A percentile compares a stretch with the other conserved stretches of the same genome.
These are phyloP conservation scores for Carallia pectinifolia DNA, from an alignment of 345 rosid species.

Conservation along the genomic window DNA sequence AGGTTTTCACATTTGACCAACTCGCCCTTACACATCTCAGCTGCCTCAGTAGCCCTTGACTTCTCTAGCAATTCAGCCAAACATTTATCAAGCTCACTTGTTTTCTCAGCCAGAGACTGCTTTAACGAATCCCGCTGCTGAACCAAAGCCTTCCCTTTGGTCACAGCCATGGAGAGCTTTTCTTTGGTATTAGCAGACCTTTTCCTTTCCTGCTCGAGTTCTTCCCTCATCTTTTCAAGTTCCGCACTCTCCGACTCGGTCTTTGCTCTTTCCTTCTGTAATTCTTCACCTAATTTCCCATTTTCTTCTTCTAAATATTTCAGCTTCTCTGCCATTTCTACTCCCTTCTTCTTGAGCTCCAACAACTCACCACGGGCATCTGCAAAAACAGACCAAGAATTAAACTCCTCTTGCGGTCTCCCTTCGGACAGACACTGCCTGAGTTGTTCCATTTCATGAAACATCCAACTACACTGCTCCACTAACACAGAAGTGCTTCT, in stretches of 20 bases:
- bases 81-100: slow-evolving; percentile 69
- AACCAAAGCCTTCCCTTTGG: slow-evolving; percentile 91
- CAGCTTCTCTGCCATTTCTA: slow-evolving; percentile 40
- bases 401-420: slow-evolving; percentile 49
- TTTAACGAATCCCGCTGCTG: slow-evolving; percentile 84
- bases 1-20: slow-evolving; percentile 49
- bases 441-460: slow-evolving; percentile 61
- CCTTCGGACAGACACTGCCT: slow-evolving; percentile 57
- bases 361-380: slow-evolving; percentile 57
- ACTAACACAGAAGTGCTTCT: slow-evolving; percentile 45
- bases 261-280: slow-evolving; percentile 46
- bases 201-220: slow-evolving; percentile 60
- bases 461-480: slow-evolving; percentile 58
- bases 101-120: slow-evolving; percentile 67
- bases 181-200: slow-evolving; percentile 79
- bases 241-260: slow-evolving; percentile 46
- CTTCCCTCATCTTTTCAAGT: slow-evolving; percentile 14
- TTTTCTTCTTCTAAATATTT: slow-evolving; percentile 56
- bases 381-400: slow-evolving; percentile 37
- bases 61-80: slow-evolving; percentile 60
- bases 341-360: slow-evolving; percentile 60
- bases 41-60: slow-evolving; percentile 50
- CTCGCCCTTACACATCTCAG: slow-evolving; percentile 54
- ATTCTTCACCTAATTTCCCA: slow-evolving; percentile 53
- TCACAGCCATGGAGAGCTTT: slow-evolving; percentile 92